These are phyloP conservation scores for Kluyveromyces dobzhanskii DNA, from an alignment of 805 yeast genomes.

Conservation along the genomic window DNA sequence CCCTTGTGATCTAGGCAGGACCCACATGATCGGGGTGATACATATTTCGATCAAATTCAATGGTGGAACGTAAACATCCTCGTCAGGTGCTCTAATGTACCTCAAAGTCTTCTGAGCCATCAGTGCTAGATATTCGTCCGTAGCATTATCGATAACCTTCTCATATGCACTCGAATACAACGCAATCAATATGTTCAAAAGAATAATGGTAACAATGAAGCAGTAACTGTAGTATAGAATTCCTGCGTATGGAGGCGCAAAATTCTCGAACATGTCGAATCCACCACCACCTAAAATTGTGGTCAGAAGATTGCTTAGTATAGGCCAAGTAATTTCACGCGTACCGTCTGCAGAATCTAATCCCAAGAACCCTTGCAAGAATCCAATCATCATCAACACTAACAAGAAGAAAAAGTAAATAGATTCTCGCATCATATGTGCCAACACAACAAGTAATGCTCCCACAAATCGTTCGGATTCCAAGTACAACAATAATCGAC, in stretches of 20 bases:
- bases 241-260: constrained; percentile 84
- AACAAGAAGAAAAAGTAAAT: constrained; percentile 72
- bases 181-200: constrained; percentile 79
- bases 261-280: constrained; percentile 57
- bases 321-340: constrained; percentile 60
- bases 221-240: constrained; percentile 69
- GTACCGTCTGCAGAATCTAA: constrained; percentile 83
- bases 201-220: constrained; percentile 63
- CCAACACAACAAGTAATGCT: constrained; percentile 77
- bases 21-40: constrained; percentile 37
- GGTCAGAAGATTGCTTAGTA: constrained; percentile 55
- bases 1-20: constrained; percentile 27
- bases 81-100: constrained; percentile 84
- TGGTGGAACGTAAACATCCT: constrained; percentile 78
- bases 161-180: constrained; percentile 79
- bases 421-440: constrained; percentile 82
- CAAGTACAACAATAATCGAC: constrained; percentile 61
- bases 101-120: constrained; percentile 78
- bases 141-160: constrained; percentile 71
- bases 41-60: constrained; percentile 63
- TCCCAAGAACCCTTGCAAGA: constrained; percentile 80
- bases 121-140: constrained; percentile 76
- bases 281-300: constrained; percentile 72
- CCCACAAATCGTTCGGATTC: constrained; percentile 82
- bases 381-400: constrained; percentile 64